Conservation (phyloP, 148 eudicot genomes). For the Silene conica region DNA sequence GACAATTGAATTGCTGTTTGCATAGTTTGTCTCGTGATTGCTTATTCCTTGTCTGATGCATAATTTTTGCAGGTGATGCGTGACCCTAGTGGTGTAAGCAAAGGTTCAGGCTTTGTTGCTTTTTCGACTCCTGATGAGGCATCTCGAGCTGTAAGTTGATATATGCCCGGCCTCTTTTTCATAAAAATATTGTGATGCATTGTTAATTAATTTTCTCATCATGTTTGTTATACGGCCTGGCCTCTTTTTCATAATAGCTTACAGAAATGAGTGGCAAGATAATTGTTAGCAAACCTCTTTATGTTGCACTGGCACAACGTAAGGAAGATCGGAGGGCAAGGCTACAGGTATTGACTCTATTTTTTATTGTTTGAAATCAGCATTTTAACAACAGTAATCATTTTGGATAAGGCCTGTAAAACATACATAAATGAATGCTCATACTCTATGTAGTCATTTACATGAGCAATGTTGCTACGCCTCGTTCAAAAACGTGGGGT, state of each 20-base stretch:
- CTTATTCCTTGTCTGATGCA: not conserved
- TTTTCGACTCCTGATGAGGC: constrained; percentile 89
- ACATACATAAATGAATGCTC: not conserved
- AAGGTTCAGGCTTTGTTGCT: constrained; percentile 93
- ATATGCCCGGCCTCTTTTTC: not conserved
- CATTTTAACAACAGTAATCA: not conserved
- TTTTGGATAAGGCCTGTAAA: not conserved
- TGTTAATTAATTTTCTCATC: not conserved
- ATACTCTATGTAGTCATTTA: not conserved
- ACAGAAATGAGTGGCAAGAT: constrained; percentile 88
- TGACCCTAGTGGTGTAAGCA: constrained; percentile 75
- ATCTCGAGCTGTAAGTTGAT: constrained; percentile 77
- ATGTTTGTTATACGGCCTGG: constrained; percentile 9
- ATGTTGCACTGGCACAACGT: constrained; percentile 89
- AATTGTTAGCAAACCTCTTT: constrained; percentile 72
- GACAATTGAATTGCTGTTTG: not conserved
- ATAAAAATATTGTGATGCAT: not conserved
- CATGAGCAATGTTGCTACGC: not conserved
- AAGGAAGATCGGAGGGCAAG: constrained; percentile 88
- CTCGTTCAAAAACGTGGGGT: not conserved
- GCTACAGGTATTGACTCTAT: constrained; percentile 52
- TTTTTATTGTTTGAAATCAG: not conserved
- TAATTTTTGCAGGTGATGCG: constrained; percentile 63
- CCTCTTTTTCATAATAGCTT: too few relatives aligned
- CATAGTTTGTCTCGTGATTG: not conserved